Base-by-base conservation (phyloP, 2,329 filamentous ascomycete genomes). In the Aspergillus sp. region DNA sequence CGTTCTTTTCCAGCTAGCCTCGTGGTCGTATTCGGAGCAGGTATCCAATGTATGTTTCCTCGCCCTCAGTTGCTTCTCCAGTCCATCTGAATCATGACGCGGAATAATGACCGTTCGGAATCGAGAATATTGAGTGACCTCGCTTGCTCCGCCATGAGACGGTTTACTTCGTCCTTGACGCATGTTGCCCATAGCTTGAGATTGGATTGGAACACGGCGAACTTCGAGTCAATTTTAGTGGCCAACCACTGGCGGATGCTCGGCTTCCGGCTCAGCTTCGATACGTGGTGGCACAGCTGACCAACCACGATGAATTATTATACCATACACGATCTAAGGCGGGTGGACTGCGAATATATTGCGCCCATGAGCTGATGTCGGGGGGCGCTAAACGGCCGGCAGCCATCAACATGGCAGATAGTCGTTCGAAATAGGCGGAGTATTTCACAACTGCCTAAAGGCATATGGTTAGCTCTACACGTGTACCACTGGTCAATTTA, bases 341-440 rank as follows among this genome's bases (percentile, higher is more conserved):
- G 19, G 19, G 19, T 1, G 19, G 19, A 19, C 19, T 19, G 19
- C 19, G 19, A 19, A 19, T 19, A 19, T 19, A 2, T 19, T 19
- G 19, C 19, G 19, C 19, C 19, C 19, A 19, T 19, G 19, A 19
- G 19, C 19, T 19, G 19, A 19, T 19, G 2, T 19, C 19, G 19
- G 19, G 19, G 19, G 19, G n/a, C n/a, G n/a, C 54, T n/a, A 13
- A 38, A 8, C 54, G 46, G 7, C 45, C 54, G 13, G 9, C 31
- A 13, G 11, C 30, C 54, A 57, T 57, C 3, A 57, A n/a, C 31
- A 57, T 50, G 5, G 25, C 38, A 6, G 54, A 56, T 3, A 50
- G 8, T 2, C 30, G 54, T 6, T 57, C 54, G 9, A 57, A 49
- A 15, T 57, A 57, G 0, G 45, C 19, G 7, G 51, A 50, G 17